Evolutionary conservation across 1,284 basidiomycete species (phyloP).

Genomic region (Phellopilus nigrolimitatus): DNA sequence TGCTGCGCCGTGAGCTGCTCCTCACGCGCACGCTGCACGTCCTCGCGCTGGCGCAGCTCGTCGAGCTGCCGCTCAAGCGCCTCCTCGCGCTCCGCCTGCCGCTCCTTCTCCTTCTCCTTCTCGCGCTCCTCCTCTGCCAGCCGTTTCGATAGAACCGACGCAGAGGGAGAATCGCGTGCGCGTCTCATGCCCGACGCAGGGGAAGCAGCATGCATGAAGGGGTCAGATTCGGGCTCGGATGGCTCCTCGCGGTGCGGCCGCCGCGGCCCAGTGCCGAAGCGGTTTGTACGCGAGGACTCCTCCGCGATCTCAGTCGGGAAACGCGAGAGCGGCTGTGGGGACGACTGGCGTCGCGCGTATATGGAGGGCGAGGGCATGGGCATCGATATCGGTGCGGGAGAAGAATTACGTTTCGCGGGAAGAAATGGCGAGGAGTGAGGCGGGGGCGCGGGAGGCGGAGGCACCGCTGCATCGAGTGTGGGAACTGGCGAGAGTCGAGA

Average conservation of each 20-base stretch:
- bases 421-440: neutral
- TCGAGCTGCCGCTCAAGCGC: constrained; percentile 1
- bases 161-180: neutral
- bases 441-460: neutral
- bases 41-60: constrained; percentile 2
- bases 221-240: too few relatives aligned
- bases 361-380: neutral
- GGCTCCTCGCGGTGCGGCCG: too few relatives aligned
- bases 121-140: constrained; percentile 4
- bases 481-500: too few relatives aligned
- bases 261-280: neutral
- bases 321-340: constrained; percentile 11
- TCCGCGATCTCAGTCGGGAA: constrained; percentile 5
- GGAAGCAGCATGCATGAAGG: too few relatives aligned
- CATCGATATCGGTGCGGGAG: neutral
- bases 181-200: neutral
- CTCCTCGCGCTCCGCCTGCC: constrained; percentile 8
- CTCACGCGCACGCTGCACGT: constrained; percentile 4
- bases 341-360: neutral
- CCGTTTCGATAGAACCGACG: constrained; percentile 5
- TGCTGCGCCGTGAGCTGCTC: constrained; percentile 7
- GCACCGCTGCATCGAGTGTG: neutral
- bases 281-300: neutral
- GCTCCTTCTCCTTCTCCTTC: neutral
- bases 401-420: too few relatives aligned